phyloP scores from a whole-genome alignment of 2,329 filamentous ascomycete genomes.

The Aspergillus tubingensis region DNA sequence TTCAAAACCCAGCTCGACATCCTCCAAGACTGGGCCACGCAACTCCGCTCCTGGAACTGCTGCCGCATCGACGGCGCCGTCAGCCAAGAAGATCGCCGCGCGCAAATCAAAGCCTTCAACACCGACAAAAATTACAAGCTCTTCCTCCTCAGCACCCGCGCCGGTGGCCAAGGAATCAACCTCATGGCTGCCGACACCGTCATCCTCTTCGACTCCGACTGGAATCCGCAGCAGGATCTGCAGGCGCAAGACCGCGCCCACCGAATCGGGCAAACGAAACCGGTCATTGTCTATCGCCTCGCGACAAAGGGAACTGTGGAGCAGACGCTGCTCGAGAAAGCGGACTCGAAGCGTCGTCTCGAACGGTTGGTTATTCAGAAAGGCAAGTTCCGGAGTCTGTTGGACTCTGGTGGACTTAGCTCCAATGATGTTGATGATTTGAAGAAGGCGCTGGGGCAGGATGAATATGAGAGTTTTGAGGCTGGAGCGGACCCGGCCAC shows the following conservation, averaged over 20 bases:
- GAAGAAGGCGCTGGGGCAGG: slow-evolving; percentile 65
- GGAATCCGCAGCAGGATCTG: slow-evolving; percentile 96
- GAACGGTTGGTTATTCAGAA: slow-evolving; percentile 97
- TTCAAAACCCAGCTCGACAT: slow-evolving; percentile 95
- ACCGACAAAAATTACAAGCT: slow-evolving; percentile 65
- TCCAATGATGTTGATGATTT: slow-evolving; percentile 62
- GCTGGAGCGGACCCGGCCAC: slow-evolving; percentile 57
- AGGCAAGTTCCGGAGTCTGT: slow-evolving; percentile 73
- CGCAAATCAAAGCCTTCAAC: slow-evolving; percentile 75
- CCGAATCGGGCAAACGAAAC: slow-evolving; percentile 87
- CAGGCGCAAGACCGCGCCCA: slow-evolving; percentile 96
- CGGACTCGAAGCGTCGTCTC: slow-evolving; percentile 85
- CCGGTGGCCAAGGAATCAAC: slow-evolving; percentile 94
- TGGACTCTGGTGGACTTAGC: slow-evolving; percentile 49
- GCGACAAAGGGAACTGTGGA: slow-evolving; percentile 93
- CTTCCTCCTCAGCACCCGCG: slow-evolving; percentile 86
- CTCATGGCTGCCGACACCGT: slow-evolving; percentile 89
- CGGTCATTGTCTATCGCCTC: slow-evolving; percentile 90
- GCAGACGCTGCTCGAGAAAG: slow-evolving; percentile 79
- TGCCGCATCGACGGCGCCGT: slow-evolving; percentile 92
- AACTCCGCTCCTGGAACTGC: slow-evolving; percentile 75
- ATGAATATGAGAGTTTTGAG: slow-evolving; percentile 70
- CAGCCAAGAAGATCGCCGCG: slow-evolving; percentile 68
- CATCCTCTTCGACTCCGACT: slow-evolving; percentile 85
- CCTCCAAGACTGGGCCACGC: slow-evolving; percentile 77